These are phyloP conservation scores for Fusarium transvaalense DNA, from an alignment of 2,329 filamentous ascomycete species.

Conservation along the genomic window DNA sequence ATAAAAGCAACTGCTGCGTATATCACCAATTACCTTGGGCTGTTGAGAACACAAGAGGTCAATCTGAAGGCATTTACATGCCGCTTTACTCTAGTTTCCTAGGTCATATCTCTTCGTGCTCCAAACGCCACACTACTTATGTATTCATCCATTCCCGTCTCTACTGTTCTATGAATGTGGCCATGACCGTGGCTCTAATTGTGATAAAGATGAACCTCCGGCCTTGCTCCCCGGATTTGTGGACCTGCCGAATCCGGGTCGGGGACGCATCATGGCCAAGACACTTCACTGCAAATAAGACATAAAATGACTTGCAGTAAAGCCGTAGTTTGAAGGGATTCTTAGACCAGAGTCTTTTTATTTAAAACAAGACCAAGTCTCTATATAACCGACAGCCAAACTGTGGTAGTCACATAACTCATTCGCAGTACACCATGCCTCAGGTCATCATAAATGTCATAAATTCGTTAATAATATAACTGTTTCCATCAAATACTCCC, in stretches of 20 bases:
- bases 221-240: neutral
- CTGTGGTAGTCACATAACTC: neutral
- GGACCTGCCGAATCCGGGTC: neutral
- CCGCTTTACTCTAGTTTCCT: neutral
- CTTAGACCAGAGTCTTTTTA: neutral
- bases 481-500: constrained; percentile 36
- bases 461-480: constrained; percentile 38
- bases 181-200: neutral
- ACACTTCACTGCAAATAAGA: neutral
- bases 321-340: neutral
- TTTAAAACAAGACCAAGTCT: neutral
- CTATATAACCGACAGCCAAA: no score
- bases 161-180: no score
- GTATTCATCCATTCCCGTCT: neutral
- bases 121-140: no score
- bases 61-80: neutral
- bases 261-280: neutral
- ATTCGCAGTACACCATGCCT: neutral
- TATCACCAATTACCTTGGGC: neutral
- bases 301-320: neutral
- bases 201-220: neutral
- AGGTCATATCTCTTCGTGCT: neutral
- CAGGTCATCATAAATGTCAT: constrained; percentile 14
- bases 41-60: neutral
- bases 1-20: neutral